Conservation (phyloP, 2,329 filamentous ascomycete species). For the Corniculantispora saksenae region DNA sequence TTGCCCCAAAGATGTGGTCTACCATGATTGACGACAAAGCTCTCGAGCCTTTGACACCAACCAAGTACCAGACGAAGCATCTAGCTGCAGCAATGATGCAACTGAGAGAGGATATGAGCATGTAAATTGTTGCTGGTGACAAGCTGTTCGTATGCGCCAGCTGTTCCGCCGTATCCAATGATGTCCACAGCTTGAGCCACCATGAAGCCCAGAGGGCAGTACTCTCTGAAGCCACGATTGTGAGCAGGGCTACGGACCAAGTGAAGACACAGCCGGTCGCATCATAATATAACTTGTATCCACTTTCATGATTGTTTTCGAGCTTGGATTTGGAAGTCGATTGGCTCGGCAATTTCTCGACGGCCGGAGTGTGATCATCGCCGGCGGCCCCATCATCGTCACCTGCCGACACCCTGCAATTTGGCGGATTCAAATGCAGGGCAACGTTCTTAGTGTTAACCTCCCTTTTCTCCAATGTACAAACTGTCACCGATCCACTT, state of each 20-base stretch:
- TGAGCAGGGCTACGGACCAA: slow-evolving; percentile 28
- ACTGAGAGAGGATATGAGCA: slow-evolving; percentile 50
- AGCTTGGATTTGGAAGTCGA: background rate
- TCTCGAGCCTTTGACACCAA: slow-evolving; percentile 22
- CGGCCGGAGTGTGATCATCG: background rate
- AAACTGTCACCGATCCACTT: background rate
- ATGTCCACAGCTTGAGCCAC: background rate
- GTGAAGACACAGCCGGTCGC: background rate
- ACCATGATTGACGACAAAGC: background rate
- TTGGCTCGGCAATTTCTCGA: background rate
- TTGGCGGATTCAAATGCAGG: slow-evolving; percentile 39
- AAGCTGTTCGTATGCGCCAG: background rate
- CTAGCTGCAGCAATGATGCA: slow-evolving; percentile 51
- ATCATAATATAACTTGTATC: background rate
- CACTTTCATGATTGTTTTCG: background rate
- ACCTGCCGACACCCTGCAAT: too few relatives aligned
- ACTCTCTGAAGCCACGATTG: slow-evolving; percentile 46
- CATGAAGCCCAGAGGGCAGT: background rate
- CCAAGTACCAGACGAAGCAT: slow-evolving; percentile 59
- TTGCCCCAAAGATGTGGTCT: background rate
- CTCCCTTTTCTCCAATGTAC: background rate
- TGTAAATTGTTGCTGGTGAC: background rate
- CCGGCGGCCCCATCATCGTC: too few relatives aligned
- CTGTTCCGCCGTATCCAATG: background rate
- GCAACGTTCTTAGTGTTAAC: background rate